phyloP scores from a whole-genome alignment of 1,284 basidiomycete species.

The Phellinidium pouzarii region DNA sequence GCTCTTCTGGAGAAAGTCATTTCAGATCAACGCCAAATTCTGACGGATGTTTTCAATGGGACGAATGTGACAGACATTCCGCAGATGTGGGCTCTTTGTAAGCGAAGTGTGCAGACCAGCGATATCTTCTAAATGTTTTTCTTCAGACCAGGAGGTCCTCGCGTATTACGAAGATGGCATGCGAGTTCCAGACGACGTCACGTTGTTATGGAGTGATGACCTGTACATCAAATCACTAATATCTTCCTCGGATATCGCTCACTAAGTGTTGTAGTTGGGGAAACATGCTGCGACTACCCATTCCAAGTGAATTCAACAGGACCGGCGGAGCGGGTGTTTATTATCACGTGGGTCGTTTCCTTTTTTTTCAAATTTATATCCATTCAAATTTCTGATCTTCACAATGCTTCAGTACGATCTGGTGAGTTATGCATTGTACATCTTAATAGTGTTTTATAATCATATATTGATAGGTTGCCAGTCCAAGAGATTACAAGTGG shows the following conservation, averaged over 20 bases:
- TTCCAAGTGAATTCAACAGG: conserved; percentile 43
- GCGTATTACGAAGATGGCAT: conserved; percentile 60
- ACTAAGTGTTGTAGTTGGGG: conserved; percentile 38
- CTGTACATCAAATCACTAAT: conserved; percentile 33
- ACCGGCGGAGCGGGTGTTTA: conserved; percentile 64
- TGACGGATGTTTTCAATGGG: conserved; percentile 46
- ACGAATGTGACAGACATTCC: conserved; percentile 46
- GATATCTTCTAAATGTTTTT: too few species aligned
- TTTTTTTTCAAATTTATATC: not conserved
- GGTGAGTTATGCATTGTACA: conserved; percentile 25
- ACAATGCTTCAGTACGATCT: conserved; percentile 41
- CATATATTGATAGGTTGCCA: conserved; percentile 36
- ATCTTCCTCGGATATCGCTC: not conserved
- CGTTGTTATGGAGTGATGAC: conserved; percentile 56
- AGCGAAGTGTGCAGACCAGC: too few species aligned
- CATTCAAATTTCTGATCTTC: not conserved
- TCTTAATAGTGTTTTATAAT: not conserved
- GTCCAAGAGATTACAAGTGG: conserved; percentile 56
- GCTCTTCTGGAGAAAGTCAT: conserved; percentile 49
- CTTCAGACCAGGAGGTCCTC: too few species aligned
- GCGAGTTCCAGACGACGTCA: conserved; percentile 48
- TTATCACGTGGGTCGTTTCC: conserved; percentile 47
- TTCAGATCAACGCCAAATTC: conserved; percentile 51
- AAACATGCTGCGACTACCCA: conserved; percentile 52
- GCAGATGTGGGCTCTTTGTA: conserved; percentile 61